Percentiles rank a stretch among this genome's conserved stretches.
Conservation (phyloP, 306 rosid species). For the Vigna trinervia region DNA sequence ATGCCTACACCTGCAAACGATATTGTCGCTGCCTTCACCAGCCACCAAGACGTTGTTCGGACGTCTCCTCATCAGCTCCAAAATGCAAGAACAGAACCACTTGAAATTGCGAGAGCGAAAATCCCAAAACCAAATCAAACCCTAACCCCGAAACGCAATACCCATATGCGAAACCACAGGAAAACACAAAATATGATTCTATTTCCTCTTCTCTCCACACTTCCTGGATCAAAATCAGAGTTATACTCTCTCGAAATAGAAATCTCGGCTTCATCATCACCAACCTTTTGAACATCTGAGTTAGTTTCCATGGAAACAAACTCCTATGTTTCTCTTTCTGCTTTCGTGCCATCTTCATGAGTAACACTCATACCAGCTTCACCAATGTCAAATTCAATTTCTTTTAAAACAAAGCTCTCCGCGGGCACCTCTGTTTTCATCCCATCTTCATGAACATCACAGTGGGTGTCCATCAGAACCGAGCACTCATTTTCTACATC, state of each 20-base stretch:
- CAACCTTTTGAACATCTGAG: neutral
- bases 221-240: neutral
- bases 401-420: constrained; percentile 27
- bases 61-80: too few relatives aligned
- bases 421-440: neutral
- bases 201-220: constrained; percentile 28
- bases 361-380: neutral
- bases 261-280: constrained; percentile 34
- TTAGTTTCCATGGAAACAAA: constrained; percentile 34
- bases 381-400: constrained; percentile 5
- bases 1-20: too few relatives aligned
- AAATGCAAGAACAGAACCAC: too few relatives aligned
- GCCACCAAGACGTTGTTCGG: too few relatives aligned
- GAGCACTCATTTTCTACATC: constrained; percentile 32
- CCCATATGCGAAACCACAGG: too few relatives aligned
- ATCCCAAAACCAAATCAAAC: too few relatives aligned
- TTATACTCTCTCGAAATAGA: constrained; percentile 8
- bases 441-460: neutral
- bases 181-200: neutral
- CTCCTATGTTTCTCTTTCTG: constrained; percentile 24
- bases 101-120: too few relatives aligned
- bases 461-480: neutral
- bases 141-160: too few relatives aligned
- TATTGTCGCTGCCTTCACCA: too few relatives aligned
- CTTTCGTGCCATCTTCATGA: constrained; percentile 19